Base-by-base conservation (phyloP, 345 rosid species). In the Geranium rotundifolium region DNA sequence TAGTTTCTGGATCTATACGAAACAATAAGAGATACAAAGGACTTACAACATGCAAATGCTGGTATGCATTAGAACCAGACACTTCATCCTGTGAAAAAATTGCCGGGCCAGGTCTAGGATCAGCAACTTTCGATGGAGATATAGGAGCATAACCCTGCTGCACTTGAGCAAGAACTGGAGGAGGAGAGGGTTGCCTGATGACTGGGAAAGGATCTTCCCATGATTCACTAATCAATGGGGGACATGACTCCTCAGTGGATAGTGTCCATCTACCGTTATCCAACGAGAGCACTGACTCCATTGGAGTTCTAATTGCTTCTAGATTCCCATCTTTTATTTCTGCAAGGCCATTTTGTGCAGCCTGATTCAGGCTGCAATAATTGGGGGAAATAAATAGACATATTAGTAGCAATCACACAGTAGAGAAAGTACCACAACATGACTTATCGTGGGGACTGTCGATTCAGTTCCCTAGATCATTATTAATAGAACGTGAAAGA, bases 21-120 rank as follows among this genome's bases (percentile, higher is more conserved):
- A 55, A 34, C 46, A 31, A 49, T 31, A 39, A 19, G 37, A 58
- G 59, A 61, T 17, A 62, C 23, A 19, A 37, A 64, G 61, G 63
- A 78, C 92, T 63, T 76, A 93, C 99, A 61, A 93, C 86, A 72
- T 93, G 97, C 65, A 93, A 74, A 75, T 86, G 86, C 71, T 90
- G 95, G 69, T 76, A 88, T 14, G 95, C 66, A 69, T 72, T 82
- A 58, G 84, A 67, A 76, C 77, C 76, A 15, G 76, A 70, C 56
- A 70, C 61, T 52, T 55, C 85, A 69, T 83, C 83, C 72, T 74
- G 74, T 64, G 79, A 76, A 77, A 82, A 69, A 66, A 83, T 77
- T 66, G 92, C 90, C 56, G 90, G 97, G 69, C 99, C 99, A 68
- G 99, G 99, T 78, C 99, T 88, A 63, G 97, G 99, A 76, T 93